Evolutionary conservation across 768 basidiomycete species (phyloP).

Genomic region (Pisolithus marmoratus): DNA sequence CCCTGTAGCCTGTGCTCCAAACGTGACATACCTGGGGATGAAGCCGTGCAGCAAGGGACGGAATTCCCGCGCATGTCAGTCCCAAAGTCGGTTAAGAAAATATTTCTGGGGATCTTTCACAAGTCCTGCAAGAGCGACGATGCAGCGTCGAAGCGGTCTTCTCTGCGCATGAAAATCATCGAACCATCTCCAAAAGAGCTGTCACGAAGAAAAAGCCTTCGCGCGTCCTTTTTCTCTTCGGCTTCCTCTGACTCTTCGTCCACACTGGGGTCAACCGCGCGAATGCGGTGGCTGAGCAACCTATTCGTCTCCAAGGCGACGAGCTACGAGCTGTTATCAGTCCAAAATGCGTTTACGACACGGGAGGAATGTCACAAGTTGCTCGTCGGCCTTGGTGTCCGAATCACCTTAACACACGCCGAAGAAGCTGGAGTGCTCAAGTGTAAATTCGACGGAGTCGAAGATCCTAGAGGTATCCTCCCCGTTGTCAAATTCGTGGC

Average conservation of each 20-base stretch:
- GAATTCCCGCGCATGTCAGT: constrained; percentile 7
- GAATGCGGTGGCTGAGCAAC: constrained; percentile 78
- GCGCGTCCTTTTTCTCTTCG: constrained; percentile 24
- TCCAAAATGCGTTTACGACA: constrained; percentile 55
- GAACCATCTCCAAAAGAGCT: constrained; percentile 42
- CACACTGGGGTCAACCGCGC: constrained; percentile 39
- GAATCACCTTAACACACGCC: constrained; percentile 57
- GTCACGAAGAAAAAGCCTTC: constrained; percentile 17
- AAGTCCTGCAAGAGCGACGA: constrained; percentile 37
- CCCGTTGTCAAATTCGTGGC: constrained; percentile 60
- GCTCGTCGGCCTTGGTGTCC: constrained; percentile 65
- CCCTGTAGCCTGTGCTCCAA: background rate
- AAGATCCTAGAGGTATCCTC: constrained; percentile 49
- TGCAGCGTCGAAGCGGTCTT: constrained; percentile 9
- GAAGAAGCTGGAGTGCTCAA: constrained; percentile 65
- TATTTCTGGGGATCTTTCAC: constrained; percentile 31
- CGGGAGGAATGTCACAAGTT: constrained; percentile 69
- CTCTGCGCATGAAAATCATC: constrained; percentile 45
- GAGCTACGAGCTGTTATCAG: constrained; percentile 51
- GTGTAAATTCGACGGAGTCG: constrained; percentile 68
- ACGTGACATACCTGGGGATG: no score
- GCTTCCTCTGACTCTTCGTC: constrained; percentile 44
- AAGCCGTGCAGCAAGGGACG: background rate
- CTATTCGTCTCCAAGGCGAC: constrained; percentile 83
- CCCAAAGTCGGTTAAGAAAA: constrained; percentile 54